Conservation (phyloP, 1,139 yeast genomes). For the Suhomyces bribrorum region DNA sequence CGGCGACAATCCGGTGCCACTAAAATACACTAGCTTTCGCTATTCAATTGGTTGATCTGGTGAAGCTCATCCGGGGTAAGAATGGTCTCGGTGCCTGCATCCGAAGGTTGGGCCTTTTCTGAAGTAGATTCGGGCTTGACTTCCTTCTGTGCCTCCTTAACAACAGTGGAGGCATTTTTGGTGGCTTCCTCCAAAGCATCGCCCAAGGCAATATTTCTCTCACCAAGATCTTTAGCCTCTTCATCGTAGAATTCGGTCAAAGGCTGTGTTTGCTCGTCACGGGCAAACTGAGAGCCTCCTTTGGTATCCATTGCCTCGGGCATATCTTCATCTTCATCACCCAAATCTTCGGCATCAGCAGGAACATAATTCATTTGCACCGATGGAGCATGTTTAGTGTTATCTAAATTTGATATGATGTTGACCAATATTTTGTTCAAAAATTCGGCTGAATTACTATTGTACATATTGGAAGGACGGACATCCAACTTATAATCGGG, state of each 20-base stretch:
- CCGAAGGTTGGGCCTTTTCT: conserved; percentile 2
- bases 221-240: conserved; percentile 55
- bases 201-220: conserved; percentile 26
- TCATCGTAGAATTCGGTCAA: conserved; percentile 69
- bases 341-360: conserved; percentile 77
- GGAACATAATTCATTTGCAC: conserved; percentile 94
- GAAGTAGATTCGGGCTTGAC: not conserved
- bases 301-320: conserved; percentile 77
- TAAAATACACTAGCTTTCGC: conserved; percentile 9
- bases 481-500: conserved; percentile 94
- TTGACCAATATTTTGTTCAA: conserved; percentile 80
- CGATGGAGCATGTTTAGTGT: conserved; percentile 92
- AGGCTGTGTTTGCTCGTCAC: conserved; percentile 70
- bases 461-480: conserved; percentile 94
- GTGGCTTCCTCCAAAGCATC: conserved; percentile 7
- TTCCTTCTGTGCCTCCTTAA: not conserved
- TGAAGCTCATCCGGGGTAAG: conserved; percentile 11
- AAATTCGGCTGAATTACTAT: conserved; percentile 93
- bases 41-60: conserved; percentile 11
- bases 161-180: not conserved
- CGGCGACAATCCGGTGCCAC: conserved; percentile 5
- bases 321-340: conserved; percentile 80
- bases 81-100: conserved; percentile 10
- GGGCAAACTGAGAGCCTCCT: conserved; percentile 86
- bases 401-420: conserved; percentile 75